phyloP scores from a whole-genome alignment of 345 rosid species.

The Melaleuca quinquenervia region DNA sequence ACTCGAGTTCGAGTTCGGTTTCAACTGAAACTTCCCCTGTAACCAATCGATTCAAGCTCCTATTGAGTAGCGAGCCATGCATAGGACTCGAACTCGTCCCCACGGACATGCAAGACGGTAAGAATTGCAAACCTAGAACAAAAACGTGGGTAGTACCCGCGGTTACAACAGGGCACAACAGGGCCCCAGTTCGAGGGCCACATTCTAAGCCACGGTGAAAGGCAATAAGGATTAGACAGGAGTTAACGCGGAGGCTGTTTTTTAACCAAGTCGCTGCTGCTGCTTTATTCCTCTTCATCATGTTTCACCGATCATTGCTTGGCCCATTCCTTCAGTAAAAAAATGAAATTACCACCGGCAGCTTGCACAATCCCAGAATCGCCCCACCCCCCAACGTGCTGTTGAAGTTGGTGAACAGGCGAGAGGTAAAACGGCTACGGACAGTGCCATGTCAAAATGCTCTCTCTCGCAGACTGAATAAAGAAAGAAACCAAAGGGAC shows the following conservation, averaged over 20 bases:
- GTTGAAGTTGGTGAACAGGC: too few species aligned
- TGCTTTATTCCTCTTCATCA: background rate
- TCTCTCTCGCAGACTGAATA: background rate
- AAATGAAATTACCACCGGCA: background rate
- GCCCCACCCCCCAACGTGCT: background rate
- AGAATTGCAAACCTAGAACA: background rate
- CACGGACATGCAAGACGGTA: background rate
- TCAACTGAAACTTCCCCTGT: background rate
- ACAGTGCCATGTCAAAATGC: background rate
- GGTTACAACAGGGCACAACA: background rate
- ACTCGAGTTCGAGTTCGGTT: background rate
- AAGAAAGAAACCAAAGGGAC: background rate
- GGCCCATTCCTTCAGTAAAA: background rate
- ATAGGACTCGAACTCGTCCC: background rate
- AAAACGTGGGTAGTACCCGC: background rate
- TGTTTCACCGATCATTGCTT: background rate
- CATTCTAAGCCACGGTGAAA: background rate
- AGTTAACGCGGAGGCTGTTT: background rate
- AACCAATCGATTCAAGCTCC: background rate
- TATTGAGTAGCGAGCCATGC: background rate
- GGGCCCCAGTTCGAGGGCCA: background rate
- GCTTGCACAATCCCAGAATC: background rate
- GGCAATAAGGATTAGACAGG: background rate
- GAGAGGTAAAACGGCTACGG: background rate
- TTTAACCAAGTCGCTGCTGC: background rate